phyloP scores from a whole-genome alignment of 352 stramenopile species.

The Pythium phragmiticola region DNA sequence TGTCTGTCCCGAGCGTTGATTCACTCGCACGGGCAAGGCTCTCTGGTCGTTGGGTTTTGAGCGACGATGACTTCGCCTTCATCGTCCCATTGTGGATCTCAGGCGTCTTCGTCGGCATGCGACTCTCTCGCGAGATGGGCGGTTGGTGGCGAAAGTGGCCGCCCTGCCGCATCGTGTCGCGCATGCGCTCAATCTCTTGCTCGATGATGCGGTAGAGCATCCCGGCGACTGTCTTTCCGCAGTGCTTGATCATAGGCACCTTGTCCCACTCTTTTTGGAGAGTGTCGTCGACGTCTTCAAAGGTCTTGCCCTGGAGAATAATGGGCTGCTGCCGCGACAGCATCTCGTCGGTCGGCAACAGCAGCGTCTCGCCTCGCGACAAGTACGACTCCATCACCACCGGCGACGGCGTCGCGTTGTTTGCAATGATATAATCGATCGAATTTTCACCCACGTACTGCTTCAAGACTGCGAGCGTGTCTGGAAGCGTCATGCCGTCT shows the following conservation, averaged over 20 bases:
- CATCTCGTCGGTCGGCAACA: slow-evolving; percentile 70
- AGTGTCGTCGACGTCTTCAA: slow-evolving; percentile 54
- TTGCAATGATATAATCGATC: slow-evolving; percentile 87
- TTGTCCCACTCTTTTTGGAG: slow-evolving; percentile 76
- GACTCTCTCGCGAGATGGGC: slow-evolving; percentile 1
- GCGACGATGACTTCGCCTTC: background rate
- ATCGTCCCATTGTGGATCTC: background rate
- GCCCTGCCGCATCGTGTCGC: slow-evolving; percentile 31
- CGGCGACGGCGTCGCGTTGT: slow-evolving; percentile 60
- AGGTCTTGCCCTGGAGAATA: slow-evolving; percentile 75
- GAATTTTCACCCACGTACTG: slow-evolving; percentile 69
- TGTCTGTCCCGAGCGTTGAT: background rate
- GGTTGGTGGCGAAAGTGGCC: slow-evolving; percentile 32
- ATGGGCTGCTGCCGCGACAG: slow-evolving; percentile 51
- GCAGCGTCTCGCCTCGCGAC: slow-evolving; percentile 66
- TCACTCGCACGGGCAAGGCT: slow-evolving; percentile 13
- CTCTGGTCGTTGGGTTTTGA: slow-evolving; percentile 19
- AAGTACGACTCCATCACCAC: slow-evolving; percentile 64
- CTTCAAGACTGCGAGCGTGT: slow-evolving; percentile 64
- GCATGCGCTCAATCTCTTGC: slow-evolving; percentile 67
- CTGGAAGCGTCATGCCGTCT: slow-evolving; percentile 68
- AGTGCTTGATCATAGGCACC: slow-evolving; percentile 84
- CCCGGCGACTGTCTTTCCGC: slow-evolving; percentile 62
- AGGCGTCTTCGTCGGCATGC: background rate
- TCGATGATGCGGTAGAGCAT: slow-evolving; percentile 89